Percentiles rank a stretch among this genome's conserved stretches.
phyloP scores from a whole-genome alignment of 192 early-diverging fungal genomes.

The Backusella australiensis region DNA sequence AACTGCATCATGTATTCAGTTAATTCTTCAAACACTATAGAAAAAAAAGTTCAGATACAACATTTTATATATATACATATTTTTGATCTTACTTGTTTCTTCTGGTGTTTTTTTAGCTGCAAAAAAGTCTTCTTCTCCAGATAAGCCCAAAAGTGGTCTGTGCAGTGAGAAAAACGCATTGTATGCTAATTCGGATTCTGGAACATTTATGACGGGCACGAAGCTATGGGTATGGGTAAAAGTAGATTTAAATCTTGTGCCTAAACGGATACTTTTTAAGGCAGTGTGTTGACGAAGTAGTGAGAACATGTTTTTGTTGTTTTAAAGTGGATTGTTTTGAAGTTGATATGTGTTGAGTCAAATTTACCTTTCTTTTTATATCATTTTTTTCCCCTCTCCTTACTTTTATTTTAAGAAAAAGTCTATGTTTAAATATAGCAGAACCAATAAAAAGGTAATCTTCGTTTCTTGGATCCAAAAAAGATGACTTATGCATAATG shows the following conservation, averaged over 20 bases:
- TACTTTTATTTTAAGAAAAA: background rate
- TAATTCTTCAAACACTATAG: background rate
- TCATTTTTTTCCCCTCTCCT: background rate
- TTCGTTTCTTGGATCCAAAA: background rate
- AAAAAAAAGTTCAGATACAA: background rate
- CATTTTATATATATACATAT: background rate
- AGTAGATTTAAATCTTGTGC: background rate
- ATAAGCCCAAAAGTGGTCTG: conserved; percentile 48
- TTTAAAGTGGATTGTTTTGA: background rate
- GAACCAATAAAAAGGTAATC: background rate
- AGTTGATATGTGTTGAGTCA: background rate
- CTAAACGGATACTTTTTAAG: background rate
- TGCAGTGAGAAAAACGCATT: conserved; percentile 59
- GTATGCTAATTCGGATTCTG: conserved; percentile 48
- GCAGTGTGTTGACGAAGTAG: background rate
- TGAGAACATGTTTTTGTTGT: background rate
- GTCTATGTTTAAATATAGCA: background rate
- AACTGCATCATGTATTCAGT: background rate
- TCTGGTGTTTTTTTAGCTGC: background rate
- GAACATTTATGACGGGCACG: conserved; percentile 21
- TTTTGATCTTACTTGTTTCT: background rate
- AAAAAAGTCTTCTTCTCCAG: background rate
- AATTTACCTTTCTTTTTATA: background rate
- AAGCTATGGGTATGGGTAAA: background rate
- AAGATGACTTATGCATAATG: too few species aligned